Evolutionary conservation across 2,329 filamentous ascomycete species (phyloP).

Genomic region (Aspergillus sp.): DNA sequence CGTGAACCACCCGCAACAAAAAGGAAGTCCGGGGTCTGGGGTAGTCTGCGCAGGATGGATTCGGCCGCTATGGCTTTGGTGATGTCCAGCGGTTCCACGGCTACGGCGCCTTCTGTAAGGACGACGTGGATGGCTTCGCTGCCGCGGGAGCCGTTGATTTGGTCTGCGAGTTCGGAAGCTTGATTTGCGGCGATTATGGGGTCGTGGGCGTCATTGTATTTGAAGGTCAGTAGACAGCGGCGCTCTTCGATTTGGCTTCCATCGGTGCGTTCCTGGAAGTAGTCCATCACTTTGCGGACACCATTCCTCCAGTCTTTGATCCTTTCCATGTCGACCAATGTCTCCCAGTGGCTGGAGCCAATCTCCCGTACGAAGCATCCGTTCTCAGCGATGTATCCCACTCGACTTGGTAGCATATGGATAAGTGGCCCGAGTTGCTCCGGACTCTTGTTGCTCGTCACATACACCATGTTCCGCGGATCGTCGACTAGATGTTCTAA

Average conservation of each 20-base stretch:
- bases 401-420: slow-evolving; percentile 56
- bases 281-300: slow-evolving; percentile 73
- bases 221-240: slow-evolving; percentile 78
- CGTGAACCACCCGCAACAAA: slow-evolving; percentile 83
- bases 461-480: slow-evolving; percentile 73
- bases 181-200: slow-evolving; percentile 68
- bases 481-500: slow-evolving; percentile 71
- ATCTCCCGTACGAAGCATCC: slow-evolving; percentile 76
- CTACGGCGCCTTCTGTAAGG: slow-evolving; percentile 68
- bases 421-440: slow-evolving; percentile 79
- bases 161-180: slow-evolving; percentile 80
- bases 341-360: slow-evolving; percentile 61
- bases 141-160: slow-evolving; percentile 87
- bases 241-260: slow-evolving; percentile 79
- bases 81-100: slow-evolving; percentile 77
- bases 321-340: slow-evolving; percentile 64
- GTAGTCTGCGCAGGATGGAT: slow-evolving; percentile 59
- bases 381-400: slow-evolving; percentile 88
- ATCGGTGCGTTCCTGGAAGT: slow-evolving; percentile 82
- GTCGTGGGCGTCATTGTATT: slow-evolving; percentile 74
- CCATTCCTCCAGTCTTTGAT: slow-evolving; percentile 73
- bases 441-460: slow-evolving; percentile 79
- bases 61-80: slow-evolving; percentile 76
- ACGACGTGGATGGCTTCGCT: slow-evolving; percentile 75
- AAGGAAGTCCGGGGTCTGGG: slow-evolving; percentile 68